Base-by-base conservation (phyloP, 2,329 filamentous ascomycete species). In the Hirsutella rhossiliensis region DNA sequence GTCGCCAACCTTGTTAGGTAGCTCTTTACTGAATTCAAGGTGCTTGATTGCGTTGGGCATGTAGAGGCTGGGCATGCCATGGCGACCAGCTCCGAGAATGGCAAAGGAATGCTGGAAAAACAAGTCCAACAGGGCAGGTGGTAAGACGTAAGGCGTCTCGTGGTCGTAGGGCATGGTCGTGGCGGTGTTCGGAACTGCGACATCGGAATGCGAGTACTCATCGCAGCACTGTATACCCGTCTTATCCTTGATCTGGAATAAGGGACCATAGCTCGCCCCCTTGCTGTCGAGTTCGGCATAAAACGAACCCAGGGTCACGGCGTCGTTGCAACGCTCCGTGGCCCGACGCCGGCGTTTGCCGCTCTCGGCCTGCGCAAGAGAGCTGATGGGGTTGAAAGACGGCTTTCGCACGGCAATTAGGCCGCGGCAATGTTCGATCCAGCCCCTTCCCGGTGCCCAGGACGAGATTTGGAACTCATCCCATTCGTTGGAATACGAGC, bases 391-490 rank as follows among this genome's bases (percentile, higher is more conserved):
- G 38, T 61, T 60, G 15, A 39, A 38, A 1, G 40, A 36, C 2
- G 31, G 41, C 41, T 55, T 55, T 17, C 54, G 51, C 19, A 71
- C 63, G 6, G 64, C 58, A 11, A 78, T 62, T 3, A 74, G 59
- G n/a, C 73, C 73, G 41, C 68, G 64, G 54, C 75, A 79, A 52
- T 81, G 71, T 51, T 80, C 72, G 0, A 69, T 68, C 76, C 76
- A 80, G 11, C 71, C 69, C 36, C 71, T 64, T 12, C 58, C 64
- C 13, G 65, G 62, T 0, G 67, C 67, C 67, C 68, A 76, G 0
- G 75, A 76, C 39, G 66, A 73, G 23, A 80, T 72, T 2, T 65
- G 59, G 57, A 80, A 80, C 52, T 76, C 72, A 41, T 74, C 65
- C 73, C 73, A 77, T 3, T 59, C 54, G 29, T 69, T 67, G 0